Base-by-base conservation (phyloP, 768 basidiomycete genomes). In the Phanerodontia chrysosporium region DNA sequence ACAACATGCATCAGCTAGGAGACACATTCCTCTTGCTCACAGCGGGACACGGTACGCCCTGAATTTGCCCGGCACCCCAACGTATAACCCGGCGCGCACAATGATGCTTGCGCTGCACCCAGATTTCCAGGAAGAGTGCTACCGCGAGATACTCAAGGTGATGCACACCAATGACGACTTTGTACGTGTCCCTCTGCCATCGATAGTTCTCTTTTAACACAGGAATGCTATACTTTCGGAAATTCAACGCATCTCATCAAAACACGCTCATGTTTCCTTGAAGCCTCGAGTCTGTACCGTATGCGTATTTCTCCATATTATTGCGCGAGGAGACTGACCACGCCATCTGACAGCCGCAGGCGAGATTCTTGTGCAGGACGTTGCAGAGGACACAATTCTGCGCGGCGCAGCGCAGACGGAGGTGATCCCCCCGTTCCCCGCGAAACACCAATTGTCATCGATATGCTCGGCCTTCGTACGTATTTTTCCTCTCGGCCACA, bases 1-100 rank as follows among this genome's bases (percentile, higher is more conserved):
- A n/a, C n/a, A n/a, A n/a, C n/a, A n/a, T n/a, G n/a, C n/a, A n/a
- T n/a, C n/a, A 35, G 29, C 25, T 56, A 7, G 55, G 55, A 3
- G 46, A 56, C 29, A 56, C 55, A 2, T 56, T 56, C 44, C 29
- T 56, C 25, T 25, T 56, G 55, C 55, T 56, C 18, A 28, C 45
- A 22, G 55, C 44, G 29, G 55, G 55, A n/a, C 55, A 56, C 29
- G 55, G 49, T 28, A n/a, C 49, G 55, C 32, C 8, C 18, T 16
- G n/a, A 9, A 9, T 48, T n/a, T n/a, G n/a, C n/a, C 32, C 7
- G 13, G 32, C 32, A 13, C 32, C 7, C 32, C 7, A 6, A 56
- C 55, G 7, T 25, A 45, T 5, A n/a, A 56, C 10, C 44, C 55
- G 8, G 45, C 55, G 27, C 25, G 45, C 32, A n/a, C n/a, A 18